Conservation (phyloP, 106 monocot species). For the Dioscorea alata region DNA sequence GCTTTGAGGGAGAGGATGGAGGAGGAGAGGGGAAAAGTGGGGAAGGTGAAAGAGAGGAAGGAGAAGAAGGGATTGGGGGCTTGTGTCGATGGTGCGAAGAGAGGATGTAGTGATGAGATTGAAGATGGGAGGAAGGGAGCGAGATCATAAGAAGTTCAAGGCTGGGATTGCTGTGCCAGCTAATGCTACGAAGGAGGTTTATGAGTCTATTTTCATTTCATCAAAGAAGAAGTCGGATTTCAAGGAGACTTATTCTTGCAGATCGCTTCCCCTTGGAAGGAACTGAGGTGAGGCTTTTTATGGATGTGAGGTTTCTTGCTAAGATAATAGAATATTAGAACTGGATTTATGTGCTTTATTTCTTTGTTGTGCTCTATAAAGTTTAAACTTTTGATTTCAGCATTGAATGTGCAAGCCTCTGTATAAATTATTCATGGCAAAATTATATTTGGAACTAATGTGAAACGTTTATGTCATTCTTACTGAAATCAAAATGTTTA, state of each 20-base stretch:
- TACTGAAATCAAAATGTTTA: no score
- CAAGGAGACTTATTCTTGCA: constrained; percentile 81
- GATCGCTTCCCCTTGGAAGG: constrained; percentile 86
- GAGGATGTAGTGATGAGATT: constrained; percentile 15
- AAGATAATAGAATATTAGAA: no score
- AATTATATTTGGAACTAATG: no score
- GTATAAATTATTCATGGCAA: no score
- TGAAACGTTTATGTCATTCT: no score
- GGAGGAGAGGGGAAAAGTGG: constrained; percentile 67
- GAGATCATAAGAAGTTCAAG: constrained; percentile 55
- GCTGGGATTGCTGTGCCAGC: constrained; percentile 60
- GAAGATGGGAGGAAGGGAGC: constrained; percentile 34
- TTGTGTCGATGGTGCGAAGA: constrained; percentile 34
- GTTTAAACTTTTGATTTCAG: not conserved
- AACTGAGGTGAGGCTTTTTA: constrained; percentile 37
- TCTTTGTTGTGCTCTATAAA: not conserved
- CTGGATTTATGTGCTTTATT: no score
- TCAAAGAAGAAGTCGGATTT: constrained; percentile 74
- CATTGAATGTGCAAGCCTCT: not conserved
- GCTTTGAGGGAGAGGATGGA: constrained; percentile 77
- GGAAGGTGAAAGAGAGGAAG: constrained; percentile 59
- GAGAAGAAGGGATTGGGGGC: constrained; percentile 43
- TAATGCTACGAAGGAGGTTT: constrained; percentile 85
- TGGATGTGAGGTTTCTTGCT: not conserved
- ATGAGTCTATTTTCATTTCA: constrained; percentile 90